Base-by-base conservation (phyloP, 371 early-diverging fungal genomes). In the Apophysomyces variabilis region DNA sequence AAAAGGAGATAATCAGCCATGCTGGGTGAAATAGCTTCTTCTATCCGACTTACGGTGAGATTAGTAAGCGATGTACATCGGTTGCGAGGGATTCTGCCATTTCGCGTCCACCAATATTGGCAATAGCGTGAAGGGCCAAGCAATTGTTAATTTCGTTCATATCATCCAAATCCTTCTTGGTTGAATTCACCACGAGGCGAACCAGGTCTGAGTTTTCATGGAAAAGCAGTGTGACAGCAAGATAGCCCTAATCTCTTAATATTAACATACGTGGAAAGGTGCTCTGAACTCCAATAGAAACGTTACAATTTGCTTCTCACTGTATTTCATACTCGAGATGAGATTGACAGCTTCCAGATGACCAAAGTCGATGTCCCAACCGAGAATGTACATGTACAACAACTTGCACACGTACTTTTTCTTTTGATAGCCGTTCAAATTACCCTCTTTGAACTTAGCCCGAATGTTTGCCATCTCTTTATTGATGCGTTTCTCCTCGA, bases 381-480 rank as follows among this genome's bases (percentile, higher is more conserved):
- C 99, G 60, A 97, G 92, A 71, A 99, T 93, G 70, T 96, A 96
- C 94, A 99, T 98, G 86, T 98, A 99, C 59, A 99, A 73, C 36
- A 99, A 84, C 76, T 99, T 99, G 84, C 95, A 95, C 44, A 99
- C 95, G 71, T 99, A 99, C 71, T 99, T 99, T 77, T 97, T 97
- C 85, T 95, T 95, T 73, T 99, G 95, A 80, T 98, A 98, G 21
- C 99, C 98, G 73, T 90, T 95, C 71, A 99, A 76, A 62, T 74
- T 89, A 14, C 90, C 85, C 69, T 97, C 99, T 87, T 96, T 96
- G 82, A 99, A 99, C 79, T 99, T 98, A 14, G 94, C 83, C 14
- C 99, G 88, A 70, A 98, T 98, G 82, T 99, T 97, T 66, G 98
- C 97, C 87, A 99, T 88, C 82, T 99, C 99, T 75, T 97, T 98